phyloP scores from a whole-genome alignment of 306 rosid genomes.

The Argentina anserina region DNA sequence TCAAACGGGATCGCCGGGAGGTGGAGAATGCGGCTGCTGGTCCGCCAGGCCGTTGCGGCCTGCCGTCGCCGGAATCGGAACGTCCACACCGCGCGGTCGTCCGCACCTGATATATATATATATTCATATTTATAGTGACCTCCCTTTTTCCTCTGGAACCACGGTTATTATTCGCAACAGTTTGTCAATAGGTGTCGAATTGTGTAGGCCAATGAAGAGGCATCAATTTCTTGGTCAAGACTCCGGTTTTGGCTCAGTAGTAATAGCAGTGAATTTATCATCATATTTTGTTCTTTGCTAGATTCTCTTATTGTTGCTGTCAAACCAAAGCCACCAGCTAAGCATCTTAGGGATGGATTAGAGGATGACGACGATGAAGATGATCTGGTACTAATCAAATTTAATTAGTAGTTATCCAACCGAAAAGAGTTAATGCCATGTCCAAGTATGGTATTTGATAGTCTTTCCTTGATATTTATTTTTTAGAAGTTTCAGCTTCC shows the following conservation, averaged over 20 bases:
- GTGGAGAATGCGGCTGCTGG: too few species aligned
- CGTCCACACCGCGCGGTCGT: too few species aligned
- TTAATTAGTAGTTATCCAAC: constrained; percentile 12
- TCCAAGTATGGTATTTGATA: neutral
- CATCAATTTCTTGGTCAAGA: neutral
- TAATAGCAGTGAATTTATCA: neutral
- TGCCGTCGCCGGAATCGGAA: too few species aligned
- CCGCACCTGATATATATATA: too few species aligned
- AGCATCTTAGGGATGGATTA: constrained; percentile 41
- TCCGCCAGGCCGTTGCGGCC: too few species aligned
- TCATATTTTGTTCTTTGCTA: constrained; percentile 24
- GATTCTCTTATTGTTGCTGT: constrained; percentile 85
- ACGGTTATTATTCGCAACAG: neutral
- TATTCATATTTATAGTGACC: too few species aligned
- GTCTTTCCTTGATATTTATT: constrained; percentile 26
- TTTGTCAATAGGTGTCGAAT: neutral
- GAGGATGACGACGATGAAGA: constrained; percentile 71
- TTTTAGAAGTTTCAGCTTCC: constrained; percentile 89
- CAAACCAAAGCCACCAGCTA: constrained; percentile 84
- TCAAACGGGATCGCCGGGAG: too few species aligned
- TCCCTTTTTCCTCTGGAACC: neutral
- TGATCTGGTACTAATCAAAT: constrained; percentile 57
- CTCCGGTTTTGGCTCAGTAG: neutral
- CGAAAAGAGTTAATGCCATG: constrained; percentile 13
- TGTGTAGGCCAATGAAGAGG: neutral